Percentiles rank a stretch among this genome's conserved stretches.
These are phyloP conservation scores for Oxyria digyna DNA, from an alignment of 148 eudicot species.

Conservation along the genomic window DNA sequence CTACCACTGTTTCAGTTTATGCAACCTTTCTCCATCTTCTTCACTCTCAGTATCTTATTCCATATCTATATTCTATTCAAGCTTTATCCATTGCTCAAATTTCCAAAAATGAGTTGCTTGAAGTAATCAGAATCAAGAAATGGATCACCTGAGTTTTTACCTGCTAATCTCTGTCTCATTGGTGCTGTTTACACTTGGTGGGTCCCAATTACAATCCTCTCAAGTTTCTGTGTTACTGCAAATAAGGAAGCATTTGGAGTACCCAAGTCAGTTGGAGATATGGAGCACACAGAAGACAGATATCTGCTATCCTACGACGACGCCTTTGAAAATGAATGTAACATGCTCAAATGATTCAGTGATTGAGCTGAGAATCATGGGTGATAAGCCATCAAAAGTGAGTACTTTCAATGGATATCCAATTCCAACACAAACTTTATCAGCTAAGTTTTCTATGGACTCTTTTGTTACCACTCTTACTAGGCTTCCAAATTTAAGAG, in stretches of 20 bases:
- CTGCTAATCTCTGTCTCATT: conserved; percentile 22
- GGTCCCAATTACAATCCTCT: conserved; percentile 39
- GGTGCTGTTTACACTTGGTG: conserved; percentile 23
- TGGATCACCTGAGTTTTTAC: conserved; percentile 16
- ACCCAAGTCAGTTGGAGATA: conserved; percentile 50
- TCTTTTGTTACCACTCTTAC: conserved; percentile 57
- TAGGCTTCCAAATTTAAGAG: conserved; percentile 45
- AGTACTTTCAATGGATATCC: conserved; percentile 36
- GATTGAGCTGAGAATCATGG: conserved; percentile 57
- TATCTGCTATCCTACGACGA: conserved; percentile 31
- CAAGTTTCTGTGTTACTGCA: conserved; percentile 53
- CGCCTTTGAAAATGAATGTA: conserved; percentile 37
- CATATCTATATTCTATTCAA: neutral
- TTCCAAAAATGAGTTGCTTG: neutral
- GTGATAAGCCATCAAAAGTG: conserved; percentile 34
- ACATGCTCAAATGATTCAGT: conserved; percentile 50
- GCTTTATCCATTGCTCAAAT: no score
- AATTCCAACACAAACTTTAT: conserved; percentile 43
- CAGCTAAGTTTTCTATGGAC: conserved; percentile 48
- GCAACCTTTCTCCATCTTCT: neutral
- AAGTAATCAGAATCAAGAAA: neutral
- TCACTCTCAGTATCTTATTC: neutral
- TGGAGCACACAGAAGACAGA: conserved; percentile 29
- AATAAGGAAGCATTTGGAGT: conserved; percentile 52
- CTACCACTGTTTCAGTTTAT: neutral